Evolutionary conservation across 1,139 yeast genomes (phyloP), one percentile per base, ranked within the genome.

Genomic region (Taphrina populina): DNA sequence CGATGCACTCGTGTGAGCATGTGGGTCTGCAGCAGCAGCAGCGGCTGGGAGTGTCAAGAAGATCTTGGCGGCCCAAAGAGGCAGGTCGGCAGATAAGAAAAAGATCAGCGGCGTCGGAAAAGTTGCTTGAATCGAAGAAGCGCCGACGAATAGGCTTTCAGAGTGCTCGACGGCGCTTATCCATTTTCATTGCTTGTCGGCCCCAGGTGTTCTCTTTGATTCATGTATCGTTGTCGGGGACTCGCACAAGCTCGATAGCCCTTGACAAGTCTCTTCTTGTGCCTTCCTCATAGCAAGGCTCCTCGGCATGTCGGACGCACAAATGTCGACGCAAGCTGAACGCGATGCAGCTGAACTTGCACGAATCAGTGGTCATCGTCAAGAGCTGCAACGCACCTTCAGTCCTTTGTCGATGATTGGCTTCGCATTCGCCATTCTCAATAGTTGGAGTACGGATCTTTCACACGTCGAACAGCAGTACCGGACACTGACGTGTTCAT

Each of bases 391-490:
- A 49, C 67, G 73, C 57, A 64, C 65, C 44, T 71, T 68, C 61
- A 66, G 70, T 13, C 64, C 70, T 39, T 60, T 66, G 59, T 66
- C 71, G 13, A 65, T 71, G 60, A 64, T 70, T 23, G 73, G 73
- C 1, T 70, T 70, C 58, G 70, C 72, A 20, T 67, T 71, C 44
- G 69, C 70, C 35, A 66, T 70, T 27, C 64, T 71, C 52, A 70
- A 73, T 13, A 69, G 72, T 41, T 67, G 71, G 65, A 34, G 43
- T 37, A 37, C 19, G 43, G 10, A 8, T 17, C 6, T 27, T 27
- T 27, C 30, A 11, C 15, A 17, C 15, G 1, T 2, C 15, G 40
- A 13, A 27, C 30, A 27, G 8, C 30, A 27, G 10, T 13, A 2
- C 36, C 20, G 44, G 20, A 13, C 51, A 30, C 13, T 27, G 20